These are phyloP conservation scores for Sarcomyxa edulis DNA, from an alignment of 768 basidiomycete genomes.

Conservation along the genomic window DNA sequence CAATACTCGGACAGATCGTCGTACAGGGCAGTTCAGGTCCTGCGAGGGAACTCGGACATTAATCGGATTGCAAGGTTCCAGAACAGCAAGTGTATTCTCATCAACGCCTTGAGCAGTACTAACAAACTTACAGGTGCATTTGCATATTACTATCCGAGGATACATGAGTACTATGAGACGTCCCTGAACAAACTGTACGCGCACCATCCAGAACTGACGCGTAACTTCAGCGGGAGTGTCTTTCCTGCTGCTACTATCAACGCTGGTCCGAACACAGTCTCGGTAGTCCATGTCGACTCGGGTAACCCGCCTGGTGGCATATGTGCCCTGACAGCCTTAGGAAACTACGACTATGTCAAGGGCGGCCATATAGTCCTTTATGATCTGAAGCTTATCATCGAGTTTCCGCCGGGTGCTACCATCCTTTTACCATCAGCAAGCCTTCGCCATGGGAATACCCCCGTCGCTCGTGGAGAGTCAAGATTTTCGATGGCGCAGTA, in stretches of 20 bases:
- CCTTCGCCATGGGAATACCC: conserved; percentile 2
- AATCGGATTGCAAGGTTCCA: conserved; percentile 1
- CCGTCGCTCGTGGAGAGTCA: background rate
- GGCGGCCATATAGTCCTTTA: background rate
- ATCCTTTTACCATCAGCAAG: conserved; percentile 4
- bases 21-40: too few species aligned
- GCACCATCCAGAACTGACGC: too few species aligned
- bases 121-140: too few species aligned
- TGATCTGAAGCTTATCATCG: background rate
- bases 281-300: background rate
- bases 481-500: conserved; percentile 9
- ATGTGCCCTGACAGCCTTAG: background rate
- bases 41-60: background rate
- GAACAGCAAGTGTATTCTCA: too few species aligned
- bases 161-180: too few species aligned
- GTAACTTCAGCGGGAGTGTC: too few species aligned
- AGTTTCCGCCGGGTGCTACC: too few species aligned
- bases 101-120: too few species aligned
- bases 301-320: background rate
- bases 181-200: too few species aligned
- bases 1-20: too few species aligned
- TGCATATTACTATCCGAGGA: too few species aligned
- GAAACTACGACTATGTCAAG: background rate
- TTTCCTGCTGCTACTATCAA: too few species aligned
- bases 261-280: background rate